phyloP scores from a whole-genome alignment of 1,284 basidiomycete species.

The Mycosarcoma mackinlayi region DNA sequence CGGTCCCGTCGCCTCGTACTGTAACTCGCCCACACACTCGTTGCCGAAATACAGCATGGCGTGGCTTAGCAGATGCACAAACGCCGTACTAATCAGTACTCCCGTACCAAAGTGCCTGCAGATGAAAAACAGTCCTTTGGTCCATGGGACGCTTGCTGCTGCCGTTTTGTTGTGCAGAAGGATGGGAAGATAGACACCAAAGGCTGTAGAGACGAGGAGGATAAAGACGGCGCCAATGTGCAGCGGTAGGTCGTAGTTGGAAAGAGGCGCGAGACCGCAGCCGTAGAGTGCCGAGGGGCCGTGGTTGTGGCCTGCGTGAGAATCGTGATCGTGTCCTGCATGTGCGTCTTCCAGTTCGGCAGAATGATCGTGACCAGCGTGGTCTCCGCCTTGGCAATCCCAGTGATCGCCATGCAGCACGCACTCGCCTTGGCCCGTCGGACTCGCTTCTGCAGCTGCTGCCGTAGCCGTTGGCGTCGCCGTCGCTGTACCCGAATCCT shows the following conservation, averaged over 20 bases:
- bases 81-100: conserved; percentile 70
- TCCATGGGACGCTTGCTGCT: not conserved
- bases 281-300: conserved; percentile 68
- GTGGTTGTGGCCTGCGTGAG: conserved; percentile 54
- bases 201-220: conserved; percentile 67
- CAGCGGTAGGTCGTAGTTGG: conserved; percentile 68
- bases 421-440: conserved; percentile 33
- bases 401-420: conserved; percentile 45
- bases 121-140: conserved; percentile 42
- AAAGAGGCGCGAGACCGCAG: conserved; percentile 62
- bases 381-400: conserved; percentile 39
- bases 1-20: conserved; percentile 69
- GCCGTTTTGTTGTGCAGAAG: conserved; percentile 58
- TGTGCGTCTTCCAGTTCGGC: not conserved
- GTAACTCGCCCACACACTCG: conserved; percentile 69
- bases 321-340: conserved; percentile 21
- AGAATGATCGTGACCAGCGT: conserved; percentile 22
- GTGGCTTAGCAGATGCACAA: conserved; percentile 70
- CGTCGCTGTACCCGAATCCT: too few relatives aligned
- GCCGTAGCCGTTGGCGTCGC: conserved; percentile 7
- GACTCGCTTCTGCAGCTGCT: conserved; percentile 21
- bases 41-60: conserved; percentile 68
- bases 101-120: conserved; percentile 64
- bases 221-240: conserved; percentile 70
- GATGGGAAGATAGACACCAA: conserved; percentile 69